phyloP scores from a whole-genome alignment of 2,329 filamentous ascomycete species.

The Chlorencoelia australis region DNA sequence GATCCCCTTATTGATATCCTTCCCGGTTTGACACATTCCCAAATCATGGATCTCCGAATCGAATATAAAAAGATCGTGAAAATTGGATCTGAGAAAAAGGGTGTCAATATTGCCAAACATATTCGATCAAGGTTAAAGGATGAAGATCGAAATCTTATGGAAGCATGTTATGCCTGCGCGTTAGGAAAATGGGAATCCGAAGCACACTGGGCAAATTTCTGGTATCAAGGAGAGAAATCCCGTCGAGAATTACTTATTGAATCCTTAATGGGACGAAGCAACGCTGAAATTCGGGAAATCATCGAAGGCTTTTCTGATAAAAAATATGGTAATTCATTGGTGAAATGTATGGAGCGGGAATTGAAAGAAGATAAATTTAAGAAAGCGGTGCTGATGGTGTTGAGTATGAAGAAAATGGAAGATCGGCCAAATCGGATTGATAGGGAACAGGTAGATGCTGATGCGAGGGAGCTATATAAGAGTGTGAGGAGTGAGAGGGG shows the following conservation, averaged over 20 bases:
- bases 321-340: conserved; percentile 74
- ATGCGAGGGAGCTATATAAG: conserved; percentile 61
- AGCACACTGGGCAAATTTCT: conserved; percentile 96
- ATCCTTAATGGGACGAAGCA: conserved; percentile 78
- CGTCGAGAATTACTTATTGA: conserved; percentile 87
- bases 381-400: conserved; percentile 68
- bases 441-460: conserved; percentile 50
- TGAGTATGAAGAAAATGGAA: conserved; percentile 77
- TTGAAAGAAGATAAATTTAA: conserved; percentile 96
- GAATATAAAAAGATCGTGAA: conserved; percentile 91
- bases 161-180: conserved; percentile 82
- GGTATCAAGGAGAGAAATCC: conserved; percentile 82
- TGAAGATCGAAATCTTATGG: conserved; percentile 67
- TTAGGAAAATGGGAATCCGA: conserved; percentile 87
- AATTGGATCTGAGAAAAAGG: conserved; percentile 59
- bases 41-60: conserved; percentile 73
- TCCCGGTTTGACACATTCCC: conserved; percentile 73
- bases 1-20: conserved; percentile 72
- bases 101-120: conserved; percentile 79
- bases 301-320: conserved; percentile 86
- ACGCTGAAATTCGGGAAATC: conserved; percentile 78
- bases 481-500: conserved; percentile 65
- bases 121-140: conserved; percentile 69
- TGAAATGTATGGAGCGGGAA: conserved; percentile 82
- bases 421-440: conserved; percentile 39